Percentiles rank a stretch among this genome's conserved stretches.
phyloP scores from a whole-genome alignment of 1,284 basidiomycete species.

The Salmacisia buchloeana region DNA sequence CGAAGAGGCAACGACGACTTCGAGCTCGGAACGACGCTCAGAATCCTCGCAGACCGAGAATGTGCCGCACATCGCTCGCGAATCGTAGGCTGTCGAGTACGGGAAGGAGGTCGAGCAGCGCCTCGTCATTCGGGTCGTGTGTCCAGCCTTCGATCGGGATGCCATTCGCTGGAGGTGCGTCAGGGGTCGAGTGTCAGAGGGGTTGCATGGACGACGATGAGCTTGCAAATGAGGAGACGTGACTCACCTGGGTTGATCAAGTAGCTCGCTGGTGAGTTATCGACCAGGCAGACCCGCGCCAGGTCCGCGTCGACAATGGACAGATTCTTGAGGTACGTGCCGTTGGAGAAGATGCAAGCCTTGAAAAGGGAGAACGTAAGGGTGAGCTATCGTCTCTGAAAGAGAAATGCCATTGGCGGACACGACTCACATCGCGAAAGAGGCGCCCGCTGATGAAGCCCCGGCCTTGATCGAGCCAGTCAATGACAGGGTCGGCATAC shows the following conservation, averaged over 20 bases:
- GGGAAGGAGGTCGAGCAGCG: constrained; percentile 86
- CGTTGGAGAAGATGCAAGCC: constrained; percentile 88
- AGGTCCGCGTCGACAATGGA: constrained; percentile 81
- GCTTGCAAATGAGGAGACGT: too few relatives aligned
- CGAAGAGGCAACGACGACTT: background rate
- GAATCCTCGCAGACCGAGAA: constrained; percentile 67
- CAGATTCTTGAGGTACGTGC: constrained; percentile 90
- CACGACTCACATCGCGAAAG: constrained; percentile 73
- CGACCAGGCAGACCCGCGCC: constrained; percentile 82
- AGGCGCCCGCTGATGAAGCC: constrained; percentile 74
- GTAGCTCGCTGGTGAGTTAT: constrained; percentile 93
- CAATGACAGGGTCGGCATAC: constrained; percentile 98
- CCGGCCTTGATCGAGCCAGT: constrained; percentile 94
- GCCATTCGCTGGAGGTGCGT: constrained; percentile 68
- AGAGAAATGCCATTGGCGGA: background rate
- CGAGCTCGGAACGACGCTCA: constrained; percentile 5
- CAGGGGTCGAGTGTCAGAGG: background rate
- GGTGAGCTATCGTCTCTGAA: constrained; percentile 73
- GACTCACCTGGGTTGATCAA: constrained; percentile 79
- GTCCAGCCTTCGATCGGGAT: constrained; percentile 99
- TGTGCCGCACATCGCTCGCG: constrained; percentile 85
- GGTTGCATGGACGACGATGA: background rate
- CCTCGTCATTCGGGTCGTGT: constrained; percentile 92
- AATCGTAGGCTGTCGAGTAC: constrained; percentile 92
- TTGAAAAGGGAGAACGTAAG: constrained; percentile 54